Conservation (phyloP, 2,329 filamentous ascomycete genomes). For the Hortaea sp. region DNA sequence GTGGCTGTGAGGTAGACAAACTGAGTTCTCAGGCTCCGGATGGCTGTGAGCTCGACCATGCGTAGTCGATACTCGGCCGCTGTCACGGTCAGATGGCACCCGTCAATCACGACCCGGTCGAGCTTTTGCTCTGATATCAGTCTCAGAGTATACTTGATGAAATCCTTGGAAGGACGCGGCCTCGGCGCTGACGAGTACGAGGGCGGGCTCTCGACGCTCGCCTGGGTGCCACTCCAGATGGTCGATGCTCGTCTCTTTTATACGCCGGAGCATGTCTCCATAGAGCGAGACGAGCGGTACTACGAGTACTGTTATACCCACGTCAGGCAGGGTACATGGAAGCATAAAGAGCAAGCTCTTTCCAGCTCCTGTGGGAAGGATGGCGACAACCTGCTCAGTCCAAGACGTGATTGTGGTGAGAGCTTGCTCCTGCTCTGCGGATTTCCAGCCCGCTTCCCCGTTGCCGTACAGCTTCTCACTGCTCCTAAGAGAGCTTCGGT, state of each 20-base stretch:
- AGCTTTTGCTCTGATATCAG: slow-evolving; percentile 1
- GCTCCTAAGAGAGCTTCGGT: too few species aligned
- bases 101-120: slow-evolving; percentile 11
- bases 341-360: slow-evolving; percentile 23
- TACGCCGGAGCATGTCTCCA: slow-evolving; percentile 5
- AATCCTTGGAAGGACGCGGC: slow-evolving; percentile 12
- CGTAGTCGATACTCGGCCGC: not conserved
- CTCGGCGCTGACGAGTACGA: slow-evolving; percentile 20
- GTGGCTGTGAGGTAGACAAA: not conserved
- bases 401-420: slow-evolving; percentile 14
- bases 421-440: slow-evolving; percentile 10
- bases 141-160: slow-evolving; percentile 7
- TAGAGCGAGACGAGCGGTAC: slow-evolving; percentile 15
- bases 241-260: slow-evolving; percentile 1
- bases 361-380: slow-evolving; percentile 17
- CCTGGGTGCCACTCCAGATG: not conserved
- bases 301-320: slow-evolving; percentile 12
- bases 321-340: slow-evolving; percentile 8
- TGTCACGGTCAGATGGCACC: slow-evolving; percentile 6
- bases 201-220: slow-evolving; percentile 1
- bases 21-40: not conserved
- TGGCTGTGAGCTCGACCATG: not conserved
- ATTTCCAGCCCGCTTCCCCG: not conserved
- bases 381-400: slow-evolving; percentile 4
- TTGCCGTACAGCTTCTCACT: too few species aligned